These are phyloP conservation scores for Mrakia gelida DNA, from an alignment of 768 basidiomycete species.

Conservation along the genomic window DNA sequence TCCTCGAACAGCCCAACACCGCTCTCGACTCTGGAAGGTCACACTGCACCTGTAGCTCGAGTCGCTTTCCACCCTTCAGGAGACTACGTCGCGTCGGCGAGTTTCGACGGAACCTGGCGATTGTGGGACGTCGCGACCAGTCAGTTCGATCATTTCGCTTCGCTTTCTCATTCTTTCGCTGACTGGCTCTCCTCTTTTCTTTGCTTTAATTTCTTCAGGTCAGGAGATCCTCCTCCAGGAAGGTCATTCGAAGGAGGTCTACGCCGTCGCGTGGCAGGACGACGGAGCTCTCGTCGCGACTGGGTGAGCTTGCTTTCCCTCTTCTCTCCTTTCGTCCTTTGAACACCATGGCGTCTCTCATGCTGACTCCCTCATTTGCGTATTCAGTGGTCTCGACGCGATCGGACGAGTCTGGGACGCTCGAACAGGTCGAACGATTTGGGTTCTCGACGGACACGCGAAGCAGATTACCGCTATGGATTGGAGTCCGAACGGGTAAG, in stretches of 20 bases:
- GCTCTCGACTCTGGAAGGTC: constrained; percentile 79
- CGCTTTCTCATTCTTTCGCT: background rate
- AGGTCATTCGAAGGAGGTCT: constrained; percentile 96
- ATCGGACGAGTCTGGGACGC: constrained; percentile 97
- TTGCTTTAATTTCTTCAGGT: background rate
- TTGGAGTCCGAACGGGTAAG: constrained; percentile 94
- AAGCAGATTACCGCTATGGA: constrained; percentile 84
- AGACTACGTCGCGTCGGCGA: constrained; percentile 85
- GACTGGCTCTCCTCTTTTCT: background rate
- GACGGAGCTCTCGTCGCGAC: constrained; percentile 91
- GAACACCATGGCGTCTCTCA: too few species aligned
- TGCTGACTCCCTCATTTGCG: constrained; percentile 8
- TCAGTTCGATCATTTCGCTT: constrained; percentile 41
- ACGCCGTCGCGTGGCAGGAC: constrained; percentile 89
- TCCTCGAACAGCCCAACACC: constrained; percentile 66
- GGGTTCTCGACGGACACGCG: constrained; percentile 96
- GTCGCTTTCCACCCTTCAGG: constrained; percentile 97
- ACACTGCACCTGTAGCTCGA: constrained; percentile 83
- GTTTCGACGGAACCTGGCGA: constrained; percentile 96
- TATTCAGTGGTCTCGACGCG: constrained; percentile 79
- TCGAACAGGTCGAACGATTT: constrained; percentile 88
- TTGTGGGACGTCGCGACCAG: constrained; percentile 85
- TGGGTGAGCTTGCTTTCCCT: constrained; percentile 56
- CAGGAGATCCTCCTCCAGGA: constrained; percentile 80
- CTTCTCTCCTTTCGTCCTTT: background rate